phyloP scores from a whole-genome alignment of 108 stramenopile genomes.

The Nitzschia palea region DNA sequence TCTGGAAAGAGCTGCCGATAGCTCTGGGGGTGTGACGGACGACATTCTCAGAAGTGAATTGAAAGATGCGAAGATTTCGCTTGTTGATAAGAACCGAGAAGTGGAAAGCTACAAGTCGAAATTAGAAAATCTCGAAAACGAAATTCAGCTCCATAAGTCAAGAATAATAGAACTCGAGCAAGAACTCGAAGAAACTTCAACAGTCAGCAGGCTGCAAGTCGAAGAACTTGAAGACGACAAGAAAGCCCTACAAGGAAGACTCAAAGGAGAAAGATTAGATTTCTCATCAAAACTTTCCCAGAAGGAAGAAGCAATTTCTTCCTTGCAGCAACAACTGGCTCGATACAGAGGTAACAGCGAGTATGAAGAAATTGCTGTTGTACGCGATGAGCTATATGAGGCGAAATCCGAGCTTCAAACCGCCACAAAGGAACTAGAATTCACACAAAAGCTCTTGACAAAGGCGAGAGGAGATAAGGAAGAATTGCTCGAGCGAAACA shows the following conservation, averaged over 20 bases:
- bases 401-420: conserved; percentile 16
- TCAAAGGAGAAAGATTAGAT: conserved; percentile 31
- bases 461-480: conserved; percentile 22
- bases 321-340: conserved; percentile 16
- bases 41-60: conserved; percentile 23
- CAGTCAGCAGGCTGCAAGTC: conserved; percentile 26
- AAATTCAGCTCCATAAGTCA: neutral
- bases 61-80: conserved; percentile 12
- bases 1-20: conserved; percentile 13
- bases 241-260: conserved; percentile 29
- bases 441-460: conserved; percentile 5
- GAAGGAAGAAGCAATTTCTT: conserved; percentile 25
- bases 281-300: conserved; percentile 11
- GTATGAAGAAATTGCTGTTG: conserved; percentile 24
- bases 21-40: neutral
- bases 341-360: conserved; percentile 21
- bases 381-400: conserved; percentile 13
- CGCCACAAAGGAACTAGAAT: conserved; percentile 12
- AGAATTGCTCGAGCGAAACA: conserved; percentile 17
- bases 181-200: conserved; percentile 35
- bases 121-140: conserved; percentile 16
- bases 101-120: conserved; percentile 3
- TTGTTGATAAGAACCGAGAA: conserved; percentile 16
- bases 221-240: conserved; percentile 30
- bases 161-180: conserved; percentile 32